A percentile compares a stretch with the other conserved stretches of the same genome.
phyloP scores from a whole-genome alignment of 768 basidiomycete species.

The Galerina sulciceps region DNA sequence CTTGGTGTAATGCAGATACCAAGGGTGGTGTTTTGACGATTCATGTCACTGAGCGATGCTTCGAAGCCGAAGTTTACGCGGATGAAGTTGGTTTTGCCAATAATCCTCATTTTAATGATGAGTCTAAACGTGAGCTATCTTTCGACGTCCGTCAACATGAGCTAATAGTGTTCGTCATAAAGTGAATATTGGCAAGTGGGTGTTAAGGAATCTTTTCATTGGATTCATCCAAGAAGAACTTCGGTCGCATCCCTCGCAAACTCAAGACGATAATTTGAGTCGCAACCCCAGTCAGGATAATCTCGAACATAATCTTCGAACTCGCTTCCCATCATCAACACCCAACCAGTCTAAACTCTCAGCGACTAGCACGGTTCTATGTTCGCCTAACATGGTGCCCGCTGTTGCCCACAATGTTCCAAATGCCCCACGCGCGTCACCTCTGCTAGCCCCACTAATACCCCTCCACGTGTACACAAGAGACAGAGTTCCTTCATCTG shows the following conservation, averaged over 20 bases:
- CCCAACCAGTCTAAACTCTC: conserved; percentile 7
- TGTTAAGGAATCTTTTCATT: conserved; percentile 82
- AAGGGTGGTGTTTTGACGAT: conserved; percentile 87
- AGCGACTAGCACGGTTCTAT: conserved; percentile 52
- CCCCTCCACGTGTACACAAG: conserved; percentile 39
- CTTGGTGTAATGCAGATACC: conserved; percentile 91
- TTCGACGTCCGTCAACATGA: neutral
- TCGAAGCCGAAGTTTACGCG: conserved; percentile 94
- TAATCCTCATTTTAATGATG: conserved; percentile 71
- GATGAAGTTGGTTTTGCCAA: conserved; percentile 82
- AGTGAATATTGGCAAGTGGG: conserved; percentile 96
- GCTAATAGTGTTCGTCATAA: neutral
- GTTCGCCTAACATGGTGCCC: conserved; percentile 68
- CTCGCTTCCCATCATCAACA: conserved; percentile 1
- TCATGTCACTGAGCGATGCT: conserved; percentile 85
- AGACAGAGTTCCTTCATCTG: conserved; percentile 24
- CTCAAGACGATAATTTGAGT: conserved; percentile 20
- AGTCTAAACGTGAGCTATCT: conserved; percentile 70
- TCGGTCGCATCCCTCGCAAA: conserved; percentile 21
- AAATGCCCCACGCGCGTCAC: conserved; percentile 49
- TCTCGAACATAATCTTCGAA: conserved; percentile 12
- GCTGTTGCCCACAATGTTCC: conserved; percentile 58
- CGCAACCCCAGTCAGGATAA: conserved; percentile 26
- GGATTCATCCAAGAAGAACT: conserved; percentile 78
- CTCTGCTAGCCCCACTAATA: conserved; percentile 65